A percentile compares a stretch with the other conserved stretches of the same genome.
These are phyloP conservation scores for Lentinula detonsa DNA, from an alignment of 768 basidiomycete species.

Conservation along the genomic window DNA sequence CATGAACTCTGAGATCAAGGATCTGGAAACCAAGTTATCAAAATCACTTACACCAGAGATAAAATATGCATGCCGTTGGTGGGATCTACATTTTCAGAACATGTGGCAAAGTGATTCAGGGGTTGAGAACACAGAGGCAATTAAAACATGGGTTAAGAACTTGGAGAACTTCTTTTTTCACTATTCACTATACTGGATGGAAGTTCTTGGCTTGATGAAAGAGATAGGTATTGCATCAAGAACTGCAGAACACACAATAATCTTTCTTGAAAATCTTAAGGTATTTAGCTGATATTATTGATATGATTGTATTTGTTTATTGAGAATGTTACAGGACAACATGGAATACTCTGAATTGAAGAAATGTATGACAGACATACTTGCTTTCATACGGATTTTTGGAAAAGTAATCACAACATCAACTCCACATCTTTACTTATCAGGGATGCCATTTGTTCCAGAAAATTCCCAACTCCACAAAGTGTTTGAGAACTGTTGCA, in stretches of 20 bases:
- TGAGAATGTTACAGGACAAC: background rate
- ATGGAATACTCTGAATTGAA: background rate
- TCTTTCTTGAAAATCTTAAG: background rate
- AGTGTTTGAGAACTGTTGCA: too few species aligned
- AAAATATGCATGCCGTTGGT: background rate
- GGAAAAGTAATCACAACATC: background rate
- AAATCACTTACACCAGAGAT: background rate
- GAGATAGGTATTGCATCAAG: background rate
- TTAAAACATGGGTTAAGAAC: background rate
- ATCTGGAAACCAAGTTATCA: background rate
- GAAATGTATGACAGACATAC: background rate
- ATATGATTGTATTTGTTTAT: background rate
- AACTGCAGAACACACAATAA: background rate
- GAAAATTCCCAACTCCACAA: too few species aligned
- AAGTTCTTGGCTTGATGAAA: background rate
- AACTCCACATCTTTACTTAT: too few species aligned
- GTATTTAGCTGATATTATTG: background rate
- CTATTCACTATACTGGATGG: background rate
- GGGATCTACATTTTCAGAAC: background rate
- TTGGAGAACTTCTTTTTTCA: background rate
- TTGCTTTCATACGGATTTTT: slow-evolving; percentile 1
- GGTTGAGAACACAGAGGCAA: too few species aligned
- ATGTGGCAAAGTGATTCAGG: too few species aligned
- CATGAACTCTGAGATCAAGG: background rate
- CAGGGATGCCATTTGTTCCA: too few species aligned